These are phyloP conservation scores for Arthrocladium fulminans DNA, from an alignment of 2,329 filamentous ascomycete species.

Conservation along the genomic window DNA sequence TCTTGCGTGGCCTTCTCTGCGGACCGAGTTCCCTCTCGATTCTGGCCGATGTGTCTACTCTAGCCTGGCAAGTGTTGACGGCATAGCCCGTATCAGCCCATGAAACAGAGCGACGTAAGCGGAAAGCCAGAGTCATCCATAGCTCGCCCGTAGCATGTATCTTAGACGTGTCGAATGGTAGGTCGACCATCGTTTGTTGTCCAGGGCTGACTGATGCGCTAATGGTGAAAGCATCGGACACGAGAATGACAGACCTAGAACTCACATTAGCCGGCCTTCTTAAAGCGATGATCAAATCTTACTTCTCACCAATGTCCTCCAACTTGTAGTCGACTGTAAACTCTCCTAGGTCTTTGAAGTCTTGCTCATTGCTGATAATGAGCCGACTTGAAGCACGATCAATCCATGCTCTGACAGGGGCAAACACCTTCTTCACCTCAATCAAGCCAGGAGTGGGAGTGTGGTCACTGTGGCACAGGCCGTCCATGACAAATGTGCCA, in stretches of 20 bases:
- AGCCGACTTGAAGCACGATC: constrained; percentile 34
- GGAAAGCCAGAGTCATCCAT: constrained; percentile 16
- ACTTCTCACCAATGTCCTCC: too few relatives aligned
- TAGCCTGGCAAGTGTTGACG: constrained; percentile 15
- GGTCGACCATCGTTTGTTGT: too few relatives aligned
- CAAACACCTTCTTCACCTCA: constrained; percentile 51
- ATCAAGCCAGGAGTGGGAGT: constrained; percentile 48
- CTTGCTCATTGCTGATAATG: constrained; percentile 29
- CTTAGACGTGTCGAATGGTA: too few relatives aligned
- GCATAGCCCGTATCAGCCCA: constrained; percentile 19
- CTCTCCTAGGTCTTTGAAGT: neutral
- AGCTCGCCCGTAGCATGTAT: constrained; percentile 9
- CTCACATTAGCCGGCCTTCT: too few relatives aligned
- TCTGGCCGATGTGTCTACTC: neutral
- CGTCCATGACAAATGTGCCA: constrained; percentile 55
- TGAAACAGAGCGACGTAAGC: constrained; percentile 6
- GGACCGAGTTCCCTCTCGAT: neutral
- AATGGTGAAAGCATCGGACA: too few relatives aligned
- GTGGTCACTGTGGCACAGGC: constrained; percentile 47
- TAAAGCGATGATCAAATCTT: too few relatives aligned
- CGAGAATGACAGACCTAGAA: too few relatives aligned
- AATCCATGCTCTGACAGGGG: constrained; percentile 48
- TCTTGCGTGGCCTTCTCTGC: neutral
- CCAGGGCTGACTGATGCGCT: too few relatives aligned
- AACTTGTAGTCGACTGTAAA: too few relatives aligned